These are phyloP conservation scores for Margaritispora aquatica DNA, from an alignment of 495 filamentous ascomycete species.

Conservation along the genomic window DNA sequence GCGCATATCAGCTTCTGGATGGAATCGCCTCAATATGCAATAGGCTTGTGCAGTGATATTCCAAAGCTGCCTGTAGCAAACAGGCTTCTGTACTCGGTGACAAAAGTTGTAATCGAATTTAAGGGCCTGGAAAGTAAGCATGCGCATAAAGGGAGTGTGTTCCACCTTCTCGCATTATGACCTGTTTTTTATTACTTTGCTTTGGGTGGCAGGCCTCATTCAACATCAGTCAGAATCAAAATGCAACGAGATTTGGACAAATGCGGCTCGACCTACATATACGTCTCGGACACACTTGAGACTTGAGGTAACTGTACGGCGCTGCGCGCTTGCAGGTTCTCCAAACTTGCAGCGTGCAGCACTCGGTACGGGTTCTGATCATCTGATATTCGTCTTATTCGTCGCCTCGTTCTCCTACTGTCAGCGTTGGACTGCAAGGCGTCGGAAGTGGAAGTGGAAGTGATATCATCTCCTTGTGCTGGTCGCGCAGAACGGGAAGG, in stretches of 20 bases:
- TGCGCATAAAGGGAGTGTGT: neutral
- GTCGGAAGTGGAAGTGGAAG: neutral
- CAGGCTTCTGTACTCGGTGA: neutral
- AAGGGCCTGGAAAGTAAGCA: neutral
- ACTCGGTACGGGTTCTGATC: conserved; percentile 9
- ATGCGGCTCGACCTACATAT: neutral
- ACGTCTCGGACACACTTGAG: too few relatives aligned
- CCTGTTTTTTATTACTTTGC: too few relatives aligned
- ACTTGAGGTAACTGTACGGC: neutral
- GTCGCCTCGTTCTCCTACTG: neutral
- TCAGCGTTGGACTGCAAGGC: neutral
- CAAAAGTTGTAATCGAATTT: neutral
- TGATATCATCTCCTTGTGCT: neutral
- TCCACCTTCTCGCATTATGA: neutral
- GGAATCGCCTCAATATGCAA: neutral
- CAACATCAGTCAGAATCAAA: neutral
- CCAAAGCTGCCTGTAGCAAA: neutral
- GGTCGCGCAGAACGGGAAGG: conserved; percentile 1
- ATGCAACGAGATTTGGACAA: neutral
- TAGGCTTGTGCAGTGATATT: neutral
- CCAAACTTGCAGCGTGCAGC: conserved; percentile 2
- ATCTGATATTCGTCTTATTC: conserved; percentile 10
- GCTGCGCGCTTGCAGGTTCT: neutral
- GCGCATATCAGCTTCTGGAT: neutral
- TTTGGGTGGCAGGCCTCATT: too few relatives aligned